These are phyloP conservation scores for Tricholoma terreum DNA, from an alignment of 768 basidiomycete species.

Conservation along the genomic window DNA sequence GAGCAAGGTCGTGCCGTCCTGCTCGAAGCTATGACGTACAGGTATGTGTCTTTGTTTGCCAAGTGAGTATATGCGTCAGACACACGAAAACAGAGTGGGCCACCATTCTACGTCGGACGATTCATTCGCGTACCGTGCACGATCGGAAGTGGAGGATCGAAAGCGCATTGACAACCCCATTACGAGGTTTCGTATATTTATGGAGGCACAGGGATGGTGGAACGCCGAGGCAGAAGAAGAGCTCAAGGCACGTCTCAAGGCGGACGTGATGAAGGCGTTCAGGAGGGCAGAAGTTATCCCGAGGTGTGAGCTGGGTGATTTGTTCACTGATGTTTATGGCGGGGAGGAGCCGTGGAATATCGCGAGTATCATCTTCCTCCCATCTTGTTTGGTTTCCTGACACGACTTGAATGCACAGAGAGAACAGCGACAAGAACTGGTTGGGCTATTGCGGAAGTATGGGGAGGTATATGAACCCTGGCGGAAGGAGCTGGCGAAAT, in stretches of 20 bases:
- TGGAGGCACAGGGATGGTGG: slow-evolving; percentile 89
- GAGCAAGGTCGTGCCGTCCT: slow-evolving; percentile 80
- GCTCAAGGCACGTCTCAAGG: slow-evolving; percentile 63
- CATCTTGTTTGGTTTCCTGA: background rate
- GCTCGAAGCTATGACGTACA: slow-evolving; percentile 89
- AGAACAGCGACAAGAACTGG: slow-evolving; percentile 82
- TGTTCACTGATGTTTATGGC: slow-evolving; percentile 87
- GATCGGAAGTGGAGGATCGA: slow-evolving; percentile 88
- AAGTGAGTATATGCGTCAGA: slow-evolving; percentile 1
- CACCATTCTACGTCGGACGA: slow-evolving; percentile 96
- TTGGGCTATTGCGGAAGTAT: slow-evolving; percentile 75
- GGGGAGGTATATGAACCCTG: slow-evolving; percentile 86
- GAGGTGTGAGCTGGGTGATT: slow-evolving; percentile 66
- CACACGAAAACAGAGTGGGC: slow-evolving; percentile 56
- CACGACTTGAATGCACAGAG: slow-evolving; percentile 40
- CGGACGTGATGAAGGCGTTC: slow-evolving; percentile 76
- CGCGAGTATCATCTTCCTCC: slow-evolving; percentile 42
- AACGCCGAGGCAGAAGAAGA: slow-evolving; percentile 67
- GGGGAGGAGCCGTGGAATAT: slow-evolving; percentile 84
- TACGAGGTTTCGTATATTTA: slow-evolving; percentile 76
- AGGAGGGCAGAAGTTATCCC: slow-evolving; percentile 70
- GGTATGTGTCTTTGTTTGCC: slow-evolving; percentile 38
- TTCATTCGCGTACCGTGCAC: slow-evolving; percentile 88
- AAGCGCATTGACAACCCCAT: slow-evolving; percentile 91
- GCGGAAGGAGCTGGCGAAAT: slow-evolving; percentile 73